Evolutionary conservation across 305 asterid genomes (phyloP).

Genomic region (Solanum chacoense): DNA sequence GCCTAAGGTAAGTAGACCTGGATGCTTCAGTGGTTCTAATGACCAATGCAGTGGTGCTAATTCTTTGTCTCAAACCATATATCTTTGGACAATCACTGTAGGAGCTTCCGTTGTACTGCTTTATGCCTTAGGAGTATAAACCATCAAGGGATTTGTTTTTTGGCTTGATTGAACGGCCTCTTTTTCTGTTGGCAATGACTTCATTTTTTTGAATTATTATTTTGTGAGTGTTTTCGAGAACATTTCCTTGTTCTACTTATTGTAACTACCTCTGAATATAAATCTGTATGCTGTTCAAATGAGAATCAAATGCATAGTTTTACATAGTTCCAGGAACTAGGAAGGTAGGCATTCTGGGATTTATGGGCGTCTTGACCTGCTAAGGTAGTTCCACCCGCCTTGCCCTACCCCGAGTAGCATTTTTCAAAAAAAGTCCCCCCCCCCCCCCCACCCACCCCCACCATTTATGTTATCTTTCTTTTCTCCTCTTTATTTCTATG

Average conservation of each 20-base stretch:
- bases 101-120: slow-evolving; percentile 29
- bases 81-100: slow-evolving; percentile 20
- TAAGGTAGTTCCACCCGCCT: background rate
- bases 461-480: background rate
- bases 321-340: background rate
- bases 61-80: slow-evolving; percentile 7
- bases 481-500: background rate
- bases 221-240: background rate
- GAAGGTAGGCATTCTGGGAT: background rate
- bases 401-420: background rate
- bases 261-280: background rate
- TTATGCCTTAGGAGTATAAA: slow-evolving; percentile 25
- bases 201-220: background rate
- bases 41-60: slow-evolving; percentile 41
- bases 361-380: background rate
- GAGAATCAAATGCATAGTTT: background rate
- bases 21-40: slow-evolving; percentile 79
- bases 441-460: background rate
- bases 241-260: background rate
- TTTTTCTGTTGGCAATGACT: slow-evolving; percentile 4
- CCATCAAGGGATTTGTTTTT: background rate
- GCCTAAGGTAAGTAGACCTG: slow-evolving; percentile 55
- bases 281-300: background rate
- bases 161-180: slow-evolving; percentile 4
- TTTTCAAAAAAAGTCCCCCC: background rate